These are phyloP conservation scores for Leccinum variicolor DNA, from an alignment of 768 basidiomycete genomes.

Conservation along the genomic window DNA sequence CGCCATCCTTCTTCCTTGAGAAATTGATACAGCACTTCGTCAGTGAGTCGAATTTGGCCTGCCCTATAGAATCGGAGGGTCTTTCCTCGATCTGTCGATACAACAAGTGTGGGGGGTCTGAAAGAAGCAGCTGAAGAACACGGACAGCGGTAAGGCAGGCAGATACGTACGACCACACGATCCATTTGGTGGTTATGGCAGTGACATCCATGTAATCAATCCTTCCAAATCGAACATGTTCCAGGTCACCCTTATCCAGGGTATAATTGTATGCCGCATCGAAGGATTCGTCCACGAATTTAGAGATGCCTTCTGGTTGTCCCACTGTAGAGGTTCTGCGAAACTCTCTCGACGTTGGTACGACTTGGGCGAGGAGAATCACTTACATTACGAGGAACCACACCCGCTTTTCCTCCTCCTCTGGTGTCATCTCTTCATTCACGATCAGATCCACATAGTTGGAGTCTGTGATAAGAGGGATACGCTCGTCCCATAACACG, in stretches of 20 bases:
- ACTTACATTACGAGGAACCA: constrained; percentile 82
- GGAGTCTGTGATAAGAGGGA: constrained; percentile 78
- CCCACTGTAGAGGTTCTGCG: constrained; percentile 57
- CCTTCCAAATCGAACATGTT: constrained; percentile 76
- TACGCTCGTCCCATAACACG: constrained; percentile 62
- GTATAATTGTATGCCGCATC: constrained; percentile 72
- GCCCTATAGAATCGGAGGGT: constrained; percentile 80
- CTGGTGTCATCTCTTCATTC: constrained; percentile 60
- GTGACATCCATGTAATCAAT: constrained; percentile 89
- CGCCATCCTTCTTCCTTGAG: constrained; percentile 63
- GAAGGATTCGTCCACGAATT: constrained; percentile 68
- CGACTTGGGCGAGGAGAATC: background rate
- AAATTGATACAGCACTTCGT: constrained; percentile 62
- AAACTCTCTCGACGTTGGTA: background rate
- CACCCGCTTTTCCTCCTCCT: constrained; percentile 63
- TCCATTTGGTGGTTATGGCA: constrained; percentile 80
- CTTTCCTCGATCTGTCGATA: constrained; percentile 67
- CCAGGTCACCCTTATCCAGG: constrained; percentile 55
- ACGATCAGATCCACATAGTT: constrained; percentile 73
- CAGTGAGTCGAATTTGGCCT: constrained; percentile 55
- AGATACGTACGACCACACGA: constrained; percentile 69
- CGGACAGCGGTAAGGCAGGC: background rate
- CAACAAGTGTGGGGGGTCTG: constrained; percentile 76
- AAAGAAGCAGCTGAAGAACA: background rate
- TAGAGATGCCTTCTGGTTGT: constrained; percentile 63